A percentile compares a stretch with the other conserved stretches of the same genome.
Conservation (phyloP, 2,329 filamentous ascomycete species). For the Calycina marina region DNA sequence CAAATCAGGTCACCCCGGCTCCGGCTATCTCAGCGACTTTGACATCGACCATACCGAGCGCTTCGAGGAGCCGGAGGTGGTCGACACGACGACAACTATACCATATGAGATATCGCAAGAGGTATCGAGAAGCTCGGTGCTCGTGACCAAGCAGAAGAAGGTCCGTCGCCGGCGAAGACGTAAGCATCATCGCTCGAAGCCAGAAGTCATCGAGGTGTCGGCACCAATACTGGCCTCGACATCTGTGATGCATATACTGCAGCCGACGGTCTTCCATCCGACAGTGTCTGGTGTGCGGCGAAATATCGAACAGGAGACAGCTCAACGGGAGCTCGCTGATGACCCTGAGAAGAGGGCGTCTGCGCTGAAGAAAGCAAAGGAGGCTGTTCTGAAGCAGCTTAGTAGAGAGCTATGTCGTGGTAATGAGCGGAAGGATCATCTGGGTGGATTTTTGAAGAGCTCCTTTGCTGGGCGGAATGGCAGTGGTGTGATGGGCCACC, state of each 20-base stretch:
- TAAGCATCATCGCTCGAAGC: slow-evolving; percentile 22
- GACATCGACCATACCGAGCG: slow-evolving; percentile 14
- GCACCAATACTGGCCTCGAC: slow-evolving; percentile 14
- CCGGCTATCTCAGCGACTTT: slow-evolving; percentile 12
- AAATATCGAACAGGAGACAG: slow-evolving; percentile 40
- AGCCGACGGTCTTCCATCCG: slow-evolving; percentile 38
- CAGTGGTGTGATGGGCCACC: slow-evolving; percentile 23
- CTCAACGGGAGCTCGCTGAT: slow-evolving; percentile 40
- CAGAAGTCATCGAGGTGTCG: slow-evolving; percentile 8
- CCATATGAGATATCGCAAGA: slow-evolving; percentile 4
- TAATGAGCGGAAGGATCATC: slow-evolving; percentile 14
- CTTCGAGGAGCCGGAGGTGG: slow-evolving; percentile 12
- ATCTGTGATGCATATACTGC: slow-evolving; percentile 27
- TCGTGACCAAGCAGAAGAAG: slow-evolving; percentile 35
- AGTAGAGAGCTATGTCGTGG: slow-evolving; percentile 32
- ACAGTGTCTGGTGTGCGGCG: slow-evolving; percentile 43
- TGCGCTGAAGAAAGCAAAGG: slow-evolving; percentile 43
- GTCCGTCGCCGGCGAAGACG: slow-evolving; percentile 16
- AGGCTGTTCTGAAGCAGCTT: slow-evolving; percentile 44
- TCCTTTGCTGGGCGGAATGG: slow-evolving; percentile 14
- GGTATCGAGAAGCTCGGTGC: slow-evolving; percentile 7
- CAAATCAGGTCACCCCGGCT: slow-evolving; percentile 13
- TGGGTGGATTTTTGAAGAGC: slow-evolving; percentile 15
- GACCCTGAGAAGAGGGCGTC: slow-evolving; percentile 38
- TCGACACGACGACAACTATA: slow-evolving; percentile 9